A percentile compares a stretch with the other conserved stretches of the same genome.
phyloP scores from a whole-genome alignment of 1,284 basidiomycete genomes.

The Tetrapyrgos nigripes region DNA sequence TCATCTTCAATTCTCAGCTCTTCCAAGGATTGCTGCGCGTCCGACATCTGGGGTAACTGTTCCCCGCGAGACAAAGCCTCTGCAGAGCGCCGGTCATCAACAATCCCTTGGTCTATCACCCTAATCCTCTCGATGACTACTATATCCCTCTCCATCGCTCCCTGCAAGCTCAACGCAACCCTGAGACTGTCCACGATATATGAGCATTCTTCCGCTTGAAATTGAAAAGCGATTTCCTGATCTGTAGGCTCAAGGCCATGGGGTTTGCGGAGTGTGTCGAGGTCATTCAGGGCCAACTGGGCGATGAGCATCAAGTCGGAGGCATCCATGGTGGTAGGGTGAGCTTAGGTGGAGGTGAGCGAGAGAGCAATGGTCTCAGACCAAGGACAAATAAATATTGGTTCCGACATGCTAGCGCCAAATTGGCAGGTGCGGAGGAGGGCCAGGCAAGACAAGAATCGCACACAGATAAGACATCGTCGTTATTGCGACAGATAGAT shows the following conservation, averaged over 20 bases:
- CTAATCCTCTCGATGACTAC: slow-evolving; percentile 29
- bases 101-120: slow-evolving; percentile 35
- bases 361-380: too few species aligned
- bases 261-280: too few species aligned
- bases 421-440: too few species aligned
- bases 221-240: slow-evolving; percentile 53
- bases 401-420: too few species aligned
- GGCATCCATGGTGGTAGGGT: slow-evolving; percentile 11
- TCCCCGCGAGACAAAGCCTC: slow-evolving; percentile 36
- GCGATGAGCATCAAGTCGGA: slow-evolving; percentile 24
- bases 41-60: slow-evolving; percentile 30
- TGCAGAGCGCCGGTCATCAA: slow-evolving; percentile 44
- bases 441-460: too few species aligned
- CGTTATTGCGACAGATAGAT: too few species aligned
- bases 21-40: slow-evolving; percentile 30
- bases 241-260: too few species aligned
- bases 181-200: slow-evolving; percentile 37
- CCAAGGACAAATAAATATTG: too few species aligned
- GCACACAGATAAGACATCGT: too few species aligned
- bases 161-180: slow-evolving; percentile 47
- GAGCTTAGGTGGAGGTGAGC: too few species aligned
- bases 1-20: slow-evolving; percentile 21
- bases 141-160: slow-evolving; percentile 32
- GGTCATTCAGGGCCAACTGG: slow-evolving; percentile 37
- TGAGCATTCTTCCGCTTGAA: slow-evolving; percentile 46